phyloP scores from a whole-genome alignment of 1,139 yeast species.

The Candida glucosophila region DNA sequence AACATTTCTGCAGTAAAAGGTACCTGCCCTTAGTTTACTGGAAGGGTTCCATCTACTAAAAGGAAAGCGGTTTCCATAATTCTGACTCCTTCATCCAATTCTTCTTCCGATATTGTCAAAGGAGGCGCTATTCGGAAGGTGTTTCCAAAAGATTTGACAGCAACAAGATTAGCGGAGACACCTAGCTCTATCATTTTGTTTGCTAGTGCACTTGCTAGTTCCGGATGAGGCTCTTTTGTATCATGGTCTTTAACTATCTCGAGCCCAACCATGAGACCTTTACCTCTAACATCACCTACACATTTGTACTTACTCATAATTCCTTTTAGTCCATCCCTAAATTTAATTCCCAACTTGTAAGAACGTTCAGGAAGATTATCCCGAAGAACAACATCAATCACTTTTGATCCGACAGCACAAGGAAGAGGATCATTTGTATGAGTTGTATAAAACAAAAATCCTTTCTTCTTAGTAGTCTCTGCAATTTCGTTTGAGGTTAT shows the following conservation, averaged over 20 bases:
- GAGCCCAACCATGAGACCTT: slow-evolving; percentile 78
- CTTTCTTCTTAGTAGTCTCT: slow-evolving; percentile 79
- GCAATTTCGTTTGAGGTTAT: slow-evolving; percentile 68
- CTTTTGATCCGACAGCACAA: slow-evolving; percentile 70
- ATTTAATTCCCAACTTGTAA: slow-evolving; percentile 43
- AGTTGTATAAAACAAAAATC: slow-evolving; percentile 49
- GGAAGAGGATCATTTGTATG: slow-evolving; percentile 97
- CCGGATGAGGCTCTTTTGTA: slow-evolving; percentile 36
- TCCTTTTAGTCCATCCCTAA: slow-evolving; percentile 40
- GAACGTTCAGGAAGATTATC: slow-evolving; percentile 55
- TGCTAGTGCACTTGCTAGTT: slow-evolving; percentile 30
- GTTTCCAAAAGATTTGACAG: slow-evolving; percentile 86
- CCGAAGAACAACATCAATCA: slow-evolving; percentile 58
- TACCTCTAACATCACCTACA: slow-evolving; percentile 70
- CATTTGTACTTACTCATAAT: slow-evolving; percentile 46
- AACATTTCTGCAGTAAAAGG: too few relatives aligned
- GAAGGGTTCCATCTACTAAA: too few relatives aligned
- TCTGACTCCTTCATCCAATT: slow-evolving; percentile 59
- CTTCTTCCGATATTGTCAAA: slow-evolving; percentile 66
- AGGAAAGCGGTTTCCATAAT: slow-evolving; percentile 37
- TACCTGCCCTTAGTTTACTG: too few relatives aligned
- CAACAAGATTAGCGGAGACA: slow-evolving; percentile 42
- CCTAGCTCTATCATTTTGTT: slow-evolving; percentile 70
- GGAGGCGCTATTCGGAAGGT: slow-evolving; percentile 91
- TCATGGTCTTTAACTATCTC: slow-evolving; percentile 53